Conservation (phyloP, 768 basidiomycete species). For the Kwoniella pini region DNA sequence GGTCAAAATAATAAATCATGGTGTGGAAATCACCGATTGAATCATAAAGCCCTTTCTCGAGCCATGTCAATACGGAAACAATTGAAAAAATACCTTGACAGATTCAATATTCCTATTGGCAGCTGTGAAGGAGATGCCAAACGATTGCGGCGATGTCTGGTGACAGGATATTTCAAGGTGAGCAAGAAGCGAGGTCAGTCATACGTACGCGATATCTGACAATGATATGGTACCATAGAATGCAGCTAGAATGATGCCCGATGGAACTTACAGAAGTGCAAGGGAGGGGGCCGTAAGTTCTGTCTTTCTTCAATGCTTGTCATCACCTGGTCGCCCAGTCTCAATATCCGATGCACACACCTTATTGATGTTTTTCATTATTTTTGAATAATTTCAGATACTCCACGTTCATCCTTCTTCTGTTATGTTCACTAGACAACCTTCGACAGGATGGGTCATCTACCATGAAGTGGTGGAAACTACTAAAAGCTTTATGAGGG, state of each 20-base stretch:
- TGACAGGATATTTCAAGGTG: constrained; percentile 78
- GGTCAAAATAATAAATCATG: constrained; percentile 75
- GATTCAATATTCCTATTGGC: constrained; percentile 76
- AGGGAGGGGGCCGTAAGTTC: constrained; percentile 73
- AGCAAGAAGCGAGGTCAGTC: too few relatives aligned
- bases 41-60: constrained; percentile 89
- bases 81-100: constrained; percentile 88
- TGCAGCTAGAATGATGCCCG: constrained; percentile 83
- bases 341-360: too few relatives aligned
- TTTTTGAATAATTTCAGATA: too few relatives aligned
- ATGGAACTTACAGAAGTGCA: constrained; percentile 89
- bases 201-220: too few relatives aligned
- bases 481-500: constrained; percentile 88
- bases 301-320: not conserved
- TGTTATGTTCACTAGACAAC: constrained; percentile 88
- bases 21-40: constrained; percentile 90
- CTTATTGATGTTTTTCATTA: too few relatives aligned
- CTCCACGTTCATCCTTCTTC: constrained; percentile 91
- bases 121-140: constrained; percentile 89
- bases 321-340: not conserved
- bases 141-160: constrained; percentile 80
- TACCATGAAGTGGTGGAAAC: constrained; percentile 97
- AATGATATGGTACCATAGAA: too few relatives aligned
- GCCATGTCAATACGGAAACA: constrained; percentile 94
- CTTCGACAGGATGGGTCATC: constrained; percentile 87